Evolutionary conservation across 169 alveolate species (phyloP).

Genomic region (Eimeria praecox): DNA sequence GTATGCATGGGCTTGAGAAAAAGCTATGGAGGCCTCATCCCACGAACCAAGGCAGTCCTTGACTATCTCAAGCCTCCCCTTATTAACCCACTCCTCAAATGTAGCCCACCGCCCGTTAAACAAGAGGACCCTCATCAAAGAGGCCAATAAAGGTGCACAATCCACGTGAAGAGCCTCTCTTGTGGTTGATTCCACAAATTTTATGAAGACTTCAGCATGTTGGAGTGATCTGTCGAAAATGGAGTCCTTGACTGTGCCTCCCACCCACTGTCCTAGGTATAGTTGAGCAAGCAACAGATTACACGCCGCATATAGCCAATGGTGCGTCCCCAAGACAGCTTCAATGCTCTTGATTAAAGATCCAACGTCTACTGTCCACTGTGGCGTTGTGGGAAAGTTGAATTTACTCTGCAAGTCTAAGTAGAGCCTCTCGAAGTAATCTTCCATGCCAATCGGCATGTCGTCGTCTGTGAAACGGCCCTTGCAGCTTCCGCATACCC

Average conservation of each 20-base stretch:
- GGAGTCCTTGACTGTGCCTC: slow-evolving; percentile 69
- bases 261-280: slow-evolving; percentile 79
- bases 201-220: slow-evolving; percentile 66
- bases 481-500: slow-evolving; percentile 70
- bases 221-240: slow-evolving; percentile 60
- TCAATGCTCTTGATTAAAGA: slow-evolving; percentile 62
- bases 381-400: slow-evolving; percentile 60
- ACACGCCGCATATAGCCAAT: slow-evolving; percentile 79
- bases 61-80: slow-evolving; percentile 51
- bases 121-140: slow-evolving; percentile 70
- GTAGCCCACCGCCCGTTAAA: slow-evolving; percentile 69
- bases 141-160: slow-evolving; percentile 75
- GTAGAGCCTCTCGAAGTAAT: slow-evolving; percentile 55
- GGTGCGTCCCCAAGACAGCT: slow-evolving; percentile 71
- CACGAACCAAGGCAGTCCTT: slow-evolving; percentile 70
- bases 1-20: slow-evolving; percentile 61
- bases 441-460: slow-evolving; percentile 77
- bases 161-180: slow-evolving; percentile 75
- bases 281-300: slow-evolving; percentile 77
- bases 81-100: slow-evolving; percentile 62
- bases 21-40: slow-evolving; percentile 72
- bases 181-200: slow-evolving; percentile 47
- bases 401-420: slow-evolving; percentile 56
- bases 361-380: slow-evolving; percentile 74
- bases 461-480: slow-evolving; percentile 76